Conservation (phyloP, 805 yeast genomes). For the Candida alai region DNA sequence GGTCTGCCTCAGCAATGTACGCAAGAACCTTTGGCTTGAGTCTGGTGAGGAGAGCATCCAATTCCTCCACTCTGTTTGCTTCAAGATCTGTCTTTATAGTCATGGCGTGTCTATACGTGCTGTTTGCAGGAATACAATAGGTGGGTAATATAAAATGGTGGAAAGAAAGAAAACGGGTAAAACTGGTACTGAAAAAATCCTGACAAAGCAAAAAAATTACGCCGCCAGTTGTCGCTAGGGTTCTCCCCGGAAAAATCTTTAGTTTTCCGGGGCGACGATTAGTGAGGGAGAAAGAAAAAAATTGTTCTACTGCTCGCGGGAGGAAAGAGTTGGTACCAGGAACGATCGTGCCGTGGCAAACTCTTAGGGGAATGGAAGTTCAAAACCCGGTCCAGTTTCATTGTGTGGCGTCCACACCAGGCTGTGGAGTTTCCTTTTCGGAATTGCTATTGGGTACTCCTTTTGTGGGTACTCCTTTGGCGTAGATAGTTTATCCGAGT, state of each 20-base stretch:
- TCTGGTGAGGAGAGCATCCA: constrained; percentile 50
- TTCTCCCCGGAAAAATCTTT: background rate
- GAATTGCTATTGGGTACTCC: too few relatives aligned
- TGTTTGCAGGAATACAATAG: background rate
- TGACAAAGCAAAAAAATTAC: background rate
- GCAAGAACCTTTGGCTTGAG: constrained; percentile 49
- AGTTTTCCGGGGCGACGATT: background rate
- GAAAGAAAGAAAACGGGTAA: background rate
- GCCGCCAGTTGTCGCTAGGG: background rate
- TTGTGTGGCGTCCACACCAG: too few relatives aligned
- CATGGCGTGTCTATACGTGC: background rate
- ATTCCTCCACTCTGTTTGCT: constrained; percentile 49
- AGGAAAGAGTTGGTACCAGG: too few relatives aligned
- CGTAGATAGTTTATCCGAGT: too few relatives aligned
- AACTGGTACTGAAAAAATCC: too few relatives aligned
- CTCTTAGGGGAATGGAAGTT: too few relatives aligned
- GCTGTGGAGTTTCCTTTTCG: too few relatives aligned
- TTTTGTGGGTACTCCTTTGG: too few relatives aligned
- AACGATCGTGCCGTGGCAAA: too few relatives aligned
- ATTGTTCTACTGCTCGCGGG: too few relatives aligned
- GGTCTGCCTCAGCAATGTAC: constrained; percentile 50
- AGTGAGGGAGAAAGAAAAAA: too few relatives aligned
- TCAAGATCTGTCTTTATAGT: constrained; percentile 36
- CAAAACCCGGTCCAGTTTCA: too few relatives aligned
- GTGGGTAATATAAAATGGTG: background rate